Percentiles rank a stretch among this genome's conserved stretches.
These are phyloP conservation scores for Beauveria brongniartii DNA, from an alignment of 2,329 filamentous ascomycete species.

Conservation along the genomic window DNA sequence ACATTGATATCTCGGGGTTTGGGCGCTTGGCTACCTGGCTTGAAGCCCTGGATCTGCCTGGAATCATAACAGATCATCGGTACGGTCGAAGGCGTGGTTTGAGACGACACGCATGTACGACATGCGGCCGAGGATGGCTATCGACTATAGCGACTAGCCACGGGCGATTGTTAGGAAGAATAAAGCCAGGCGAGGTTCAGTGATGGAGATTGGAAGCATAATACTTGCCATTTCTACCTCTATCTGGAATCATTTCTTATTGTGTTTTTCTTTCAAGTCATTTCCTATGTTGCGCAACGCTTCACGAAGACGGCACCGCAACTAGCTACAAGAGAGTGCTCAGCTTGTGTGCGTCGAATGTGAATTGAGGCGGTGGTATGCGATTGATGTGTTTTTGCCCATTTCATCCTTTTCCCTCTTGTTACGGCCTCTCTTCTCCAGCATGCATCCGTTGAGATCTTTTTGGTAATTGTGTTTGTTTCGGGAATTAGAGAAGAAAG, in stretches of 20 bases:
- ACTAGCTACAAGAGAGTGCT: not conserved
- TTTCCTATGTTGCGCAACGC: constrained; percentile 4
- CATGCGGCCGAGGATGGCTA: not conserved
- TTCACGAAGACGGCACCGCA: not conserved
- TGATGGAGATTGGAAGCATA: not conserved
- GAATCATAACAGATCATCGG: not conserved
- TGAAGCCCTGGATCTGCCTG: not conserved
- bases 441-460: not conserved
- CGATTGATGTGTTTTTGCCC: constrained; percentile 2
- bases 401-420: not conserved
- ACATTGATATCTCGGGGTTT: not conserved
- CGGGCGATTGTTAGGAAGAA: not conserved
- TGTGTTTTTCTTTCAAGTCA: constrained; percentile 8
- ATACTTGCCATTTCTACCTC: not conserved
- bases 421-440: constrained; percentile 1
- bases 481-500: constrained; percentile 12
- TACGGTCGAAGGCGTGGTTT: not conserved
- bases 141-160: not conserved
- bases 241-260: not conserved
- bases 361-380: not conserved
- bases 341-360: not conserved
- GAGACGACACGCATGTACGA: not conserved
- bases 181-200: not conserved
- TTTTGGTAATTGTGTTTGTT: constrained; percentile 7
- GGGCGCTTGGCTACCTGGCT: not conserved